Evolutionary conservation across 1,284 basidiomycete species (phyloP), one percentile per base, ranked within the genome.

Genomic region (Sutorius eximius): DNA sequence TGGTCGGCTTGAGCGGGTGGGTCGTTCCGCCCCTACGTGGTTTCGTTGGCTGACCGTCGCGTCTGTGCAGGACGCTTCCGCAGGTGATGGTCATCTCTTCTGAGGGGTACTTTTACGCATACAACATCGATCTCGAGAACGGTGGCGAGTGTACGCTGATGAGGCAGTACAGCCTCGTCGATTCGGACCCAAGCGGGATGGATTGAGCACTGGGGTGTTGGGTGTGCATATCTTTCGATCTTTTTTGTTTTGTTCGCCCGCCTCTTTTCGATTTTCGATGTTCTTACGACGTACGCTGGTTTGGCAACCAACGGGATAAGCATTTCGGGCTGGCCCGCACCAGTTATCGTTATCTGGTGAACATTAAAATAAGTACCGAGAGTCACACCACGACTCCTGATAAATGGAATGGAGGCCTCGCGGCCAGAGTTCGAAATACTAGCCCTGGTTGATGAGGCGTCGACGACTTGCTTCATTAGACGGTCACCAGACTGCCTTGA

Each of bases 1-100:
- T 95, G 13, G 93, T 95, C 29, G 94, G 91, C 0, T 73, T 96
- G 55, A 92, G 88, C 68, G 85, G 87, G 89, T 94, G 67, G 67
- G 89, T 82, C 24, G 24, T 27, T 45, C 22, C 1, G 44, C 32
- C 37, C 5, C 8, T 37, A 15, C 29, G 10, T 27, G 7, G 16
- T 37, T 37, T 11, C 20, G 20, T 37, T 37, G 32, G 15, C 40
- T 16, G 36, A 40, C 16, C n/a, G 20, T n/a, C 2, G 29, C 36
- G 33, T 16, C 22, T 24, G 8, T 30, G 12, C 54, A 94, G 93
- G 15, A 95, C 93, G 11, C 90, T 92, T 72, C 96, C 96, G 0
- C 94, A 98, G 60, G 91, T 98, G 6, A 97, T 98, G 93, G 95
- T 98, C 12, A 86, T 98, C 49, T 95, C 94, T 0, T 92, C 92